A percentile compares a stretch with the other conserved stretches of the same genome.
These are phyloP conservation scores for Magnolia sinica DNA, from an alignment of 164 flowering plant genomes.

Conservation along the genomic window DNA sequence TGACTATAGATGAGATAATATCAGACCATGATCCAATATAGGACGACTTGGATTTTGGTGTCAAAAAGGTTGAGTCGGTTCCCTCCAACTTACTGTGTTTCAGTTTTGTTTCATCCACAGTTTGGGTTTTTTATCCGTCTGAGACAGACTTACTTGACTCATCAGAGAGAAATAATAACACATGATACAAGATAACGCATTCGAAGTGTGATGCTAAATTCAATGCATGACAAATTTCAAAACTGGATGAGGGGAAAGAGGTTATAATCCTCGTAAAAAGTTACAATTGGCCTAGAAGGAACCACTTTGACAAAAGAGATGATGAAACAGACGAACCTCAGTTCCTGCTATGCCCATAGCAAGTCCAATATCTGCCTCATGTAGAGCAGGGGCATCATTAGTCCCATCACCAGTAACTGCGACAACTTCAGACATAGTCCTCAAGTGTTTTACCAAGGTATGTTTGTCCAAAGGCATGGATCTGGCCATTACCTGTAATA, in stretches of 20 bases:
- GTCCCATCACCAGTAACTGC: conserved; percentile 42
- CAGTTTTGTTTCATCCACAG: no score
- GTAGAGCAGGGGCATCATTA: conserved; percentile 36
- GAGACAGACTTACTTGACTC: no score
- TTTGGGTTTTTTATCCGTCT: no score
- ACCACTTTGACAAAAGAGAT: neutral
- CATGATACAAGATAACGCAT: no score
- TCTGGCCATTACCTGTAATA: conserved; percentile 33
- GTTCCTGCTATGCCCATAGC: conserved; percentile 37
- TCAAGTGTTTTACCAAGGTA: conserved; percentile 25
- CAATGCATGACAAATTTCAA: neutral
- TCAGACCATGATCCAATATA: no score
- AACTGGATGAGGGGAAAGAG: neutral
- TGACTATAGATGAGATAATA: no score
- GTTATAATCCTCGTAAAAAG: neutral
- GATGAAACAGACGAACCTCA: conserved; percentile 19
- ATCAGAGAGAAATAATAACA: no score
- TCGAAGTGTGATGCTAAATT: neutral
- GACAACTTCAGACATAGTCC: conserved; percentile 27
- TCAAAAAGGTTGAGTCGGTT: no score
- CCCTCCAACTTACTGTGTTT: no score
- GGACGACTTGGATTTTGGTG: no score
- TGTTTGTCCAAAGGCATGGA: conserved; percentile 36
- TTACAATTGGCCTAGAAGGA: neutral
- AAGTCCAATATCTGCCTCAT: conserved; percentile 36